phyloP scores from a whole-genome alignment of 768 basidiomycete species.

The Rhizopogon vesiculosus region DNA sequence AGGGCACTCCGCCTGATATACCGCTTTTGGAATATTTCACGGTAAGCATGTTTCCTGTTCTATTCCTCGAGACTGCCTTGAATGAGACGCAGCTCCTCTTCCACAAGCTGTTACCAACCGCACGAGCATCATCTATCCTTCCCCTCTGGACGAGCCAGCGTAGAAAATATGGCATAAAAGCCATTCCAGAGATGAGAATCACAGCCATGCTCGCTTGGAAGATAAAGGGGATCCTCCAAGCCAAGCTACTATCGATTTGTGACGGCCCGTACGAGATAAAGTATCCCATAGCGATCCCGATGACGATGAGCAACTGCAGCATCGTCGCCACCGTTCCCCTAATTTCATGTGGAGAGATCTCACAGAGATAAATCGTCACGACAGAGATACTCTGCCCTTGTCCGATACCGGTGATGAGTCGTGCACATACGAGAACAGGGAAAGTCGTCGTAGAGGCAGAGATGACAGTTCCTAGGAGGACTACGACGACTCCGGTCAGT shows the following conservation, averaged over 20 bases:
- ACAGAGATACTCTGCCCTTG: slow-evolving; percentile 42
- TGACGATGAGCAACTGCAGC: slow-evolving; percentile 38
- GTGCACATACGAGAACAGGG: slow-evolving; percentile 35
- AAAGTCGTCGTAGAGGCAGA: slow-evolving; percentile 32
- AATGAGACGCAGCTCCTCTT: slow-evolving; percentile 18
- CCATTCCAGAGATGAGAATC: slow-evolving; percentile 18
- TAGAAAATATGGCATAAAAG: slow-evolving; percentile 15
- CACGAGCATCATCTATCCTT: slow-evolving; percentile 25
- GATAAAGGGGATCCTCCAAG: slow-evolving; percentile 25
- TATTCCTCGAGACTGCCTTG: slow-evolving; percentile 18
- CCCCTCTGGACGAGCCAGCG: slow-evolving; percentile 29
- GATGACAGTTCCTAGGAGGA: slow-evolving; percentile 36
- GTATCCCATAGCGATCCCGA: slow-evolving; percentile 36
- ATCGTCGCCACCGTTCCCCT: slow-evolving; percentile 37
- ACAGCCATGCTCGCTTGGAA: slow-evolving; percentile 17
- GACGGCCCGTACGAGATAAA: slow-evolving; percentile 22
- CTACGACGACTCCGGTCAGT: slow-evolving; percentile 36
- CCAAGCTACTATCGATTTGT: slow-evolving; percentile 14
- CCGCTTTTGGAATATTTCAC: slow-evolving; percentile 23
- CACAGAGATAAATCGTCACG: slow-evolving; percentile 34
- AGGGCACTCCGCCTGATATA: slow-evolving; percentile 31
- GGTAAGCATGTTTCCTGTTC: slow-evolving; percentile 14
- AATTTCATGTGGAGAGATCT: slow-evolving; percentile 37
- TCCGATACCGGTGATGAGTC: slow-evolving; percentile 42
- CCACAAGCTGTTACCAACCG: slow-evolving; percentile 13